Percentiles rank a stretch among this genome's conserved stretches.
Evolutionary conservation across 73 alveolate genomes (phyloP).

Genomic region (Symbiodinium pilosum): DNA sequence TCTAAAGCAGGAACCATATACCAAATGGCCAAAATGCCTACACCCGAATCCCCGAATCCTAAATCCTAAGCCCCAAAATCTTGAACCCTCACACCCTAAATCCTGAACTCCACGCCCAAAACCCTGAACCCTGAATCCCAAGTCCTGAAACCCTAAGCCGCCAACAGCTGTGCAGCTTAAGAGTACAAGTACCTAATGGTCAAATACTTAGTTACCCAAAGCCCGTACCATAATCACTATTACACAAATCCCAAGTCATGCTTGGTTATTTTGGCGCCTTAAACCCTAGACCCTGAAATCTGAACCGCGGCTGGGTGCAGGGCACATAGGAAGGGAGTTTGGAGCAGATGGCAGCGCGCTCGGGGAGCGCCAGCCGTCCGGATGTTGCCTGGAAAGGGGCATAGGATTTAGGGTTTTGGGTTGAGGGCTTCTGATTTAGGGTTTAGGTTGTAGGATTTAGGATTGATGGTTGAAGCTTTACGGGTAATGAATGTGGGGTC

Average conservation of each 20-base stretch:
- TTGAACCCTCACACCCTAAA: background rate
- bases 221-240: no score
- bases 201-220: no score
- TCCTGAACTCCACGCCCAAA: conserved; percentile 96
- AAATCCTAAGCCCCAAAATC: conserved; percentile 39
- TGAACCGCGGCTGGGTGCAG: no score
- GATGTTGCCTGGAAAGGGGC: background rate
- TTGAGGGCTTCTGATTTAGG: background rate
- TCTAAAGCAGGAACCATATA: background rate
- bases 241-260: no score
- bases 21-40: background rate
- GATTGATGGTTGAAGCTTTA: background rate
- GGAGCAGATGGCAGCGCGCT: conserved; percentile 1
- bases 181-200: no score
- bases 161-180: no score
- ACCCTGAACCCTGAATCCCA: conserved; percentile 94
- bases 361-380: background rate
- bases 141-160: background rate
- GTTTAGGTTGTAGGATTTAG: background rate
- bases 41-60: no score
- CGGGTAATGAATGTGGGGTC: no score
- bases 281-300: no score
- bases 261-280: no score
- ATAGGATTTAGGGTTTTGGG: background rate
- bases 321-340: background rate